Evolutionary conservation across 176 grass and related monocot species (phyloP), one percentile per base, ranked within the genome.

Genomic region (Alopecurus myosuroides): DNA sequence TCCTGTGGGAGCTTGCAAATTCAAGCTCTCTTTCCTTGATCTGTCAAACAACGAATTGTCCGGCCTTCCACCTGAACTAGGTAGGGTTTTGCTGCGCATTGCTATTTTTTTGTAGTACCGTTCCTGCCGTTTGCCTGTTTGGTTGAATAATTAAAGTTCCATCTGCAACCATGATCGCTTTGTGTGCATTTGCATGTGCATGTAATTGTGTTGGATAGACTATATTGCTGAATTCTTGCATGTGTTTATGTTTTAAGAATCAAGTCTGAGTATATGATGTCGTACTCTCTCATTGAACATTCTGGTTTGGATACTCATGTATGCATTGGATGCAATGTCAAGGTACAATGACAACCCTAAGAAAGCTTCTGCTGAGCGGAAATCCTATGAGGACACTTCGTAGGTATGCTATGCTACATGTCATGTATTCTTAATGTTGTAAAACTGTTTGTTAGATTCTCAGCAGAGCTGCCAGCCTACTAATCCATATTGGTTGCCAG

Each of bases 331-430:
- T 86, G 52, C 74, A 55, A 87, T 76, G 81, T 82, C 71, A 79
- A 98, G 95, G 95, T 88, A 91, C 75, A 41, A 95, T 98, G 93
- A 93, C 95, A 50, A 92, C 88, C 83, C 84, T 98, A 76, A 93
- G 95, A 88, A 98, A 94, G 78, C 95, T 95, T 88, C 73, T 98
- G 61, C 88, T 98, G 52, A 87, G 70, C 42, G 95, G 95, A 75
- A 98, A 98, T 90, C 95, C 95, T 87, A 88, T 98, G 80, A 84
- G 93, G 61, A 90, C 93, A 62, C 89, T 98, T 87, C 92, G 95
- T 78, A 98, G 95, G 95, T 98, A 86, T 85, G 63, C 26, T 65
- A 51, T 86, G 56, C 37, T 70, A 44, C 37, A 20, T 75, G 4
- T 89, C 28, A 9, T 71, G 35, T 89, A 64, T 22, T 76, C 42